A percentile compares a stretch with the other conserved stretches of the same genome.
These are phyloP conservation scores for Colletotrichum tamarilloi DNA, from an alignment of 2,329 filamentous ascomycete species.

Conservation along the genomic window DNA sequence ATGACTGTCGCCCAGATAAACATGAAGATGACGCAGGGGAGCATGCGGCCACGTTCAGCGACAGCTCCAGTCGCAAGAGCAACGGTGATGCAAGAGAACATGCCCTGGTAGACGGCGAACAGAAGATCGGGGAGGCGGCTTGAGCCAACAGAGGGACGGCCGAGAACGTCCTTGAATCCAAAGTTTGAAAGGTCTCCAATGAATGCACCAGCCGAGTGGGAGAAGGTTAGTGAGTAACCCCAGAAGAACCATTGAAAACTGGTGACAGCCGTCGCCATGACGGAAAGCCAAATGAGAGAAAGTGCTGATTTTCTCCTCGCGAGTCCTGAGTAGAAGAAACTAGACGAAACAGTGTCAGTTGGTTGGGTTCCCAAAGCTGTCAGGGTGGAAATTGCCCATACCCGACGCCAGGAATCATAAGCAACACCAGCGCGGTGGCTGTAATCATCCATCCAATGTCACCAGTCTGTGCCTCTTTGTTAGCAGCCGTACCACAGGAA, in stretches of 20 bases:
- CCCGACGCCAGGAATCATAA: conserved; percentile 94
- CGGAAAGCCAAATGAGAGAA: conserved; percentile 89
- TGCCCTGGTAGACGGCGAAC: conserved; percentile 88
- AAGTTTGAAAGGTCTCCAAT: conserved; percentile 85
- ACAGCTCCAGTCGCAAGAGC: conserved; percentile 87
- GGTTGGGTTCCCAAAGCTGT: neutral
- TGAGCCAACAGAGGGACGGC: conserved; percentile 79
- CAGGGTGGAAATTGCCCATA: neutral
- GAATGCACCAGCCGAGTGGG: conserved; percentile 78
- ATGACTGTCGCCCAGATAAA: conserved; percentile 91
- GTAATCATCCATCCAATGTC: conserved; percentile 89
- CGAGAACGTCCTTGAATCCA: conserved; percentile 81
- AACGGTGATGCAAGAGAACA: conserved; percentile 89
- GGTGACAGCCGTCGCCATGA: conserved; percentile 86
- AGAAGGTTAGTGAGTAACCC: conserved; percentile 87
- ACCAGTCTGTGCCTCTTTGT: conserved; percentile 67
- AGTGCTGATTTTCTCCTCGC: conserved; percentile 90
- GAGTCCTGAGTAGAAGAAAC: conserved; percentile 93
- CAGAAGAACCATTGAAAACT: conserved; percentile 97
- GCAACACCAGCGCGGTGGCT: conserved; percentile 82
- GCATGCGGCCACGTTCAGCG: conserved; percentile 87
- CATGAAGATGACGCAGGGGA: conserved; percentile 91
- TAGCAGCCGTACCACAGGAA: conserved; percentile 33
- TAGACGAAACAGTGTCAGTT: conserved; percentile 39
- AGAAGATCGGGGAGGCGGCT: conserved; percentile 81